phyloP scores from a whole-genome alignment of 2,329 filamentous ascomycete genomes.

The Aciculosporium take region DNA sequence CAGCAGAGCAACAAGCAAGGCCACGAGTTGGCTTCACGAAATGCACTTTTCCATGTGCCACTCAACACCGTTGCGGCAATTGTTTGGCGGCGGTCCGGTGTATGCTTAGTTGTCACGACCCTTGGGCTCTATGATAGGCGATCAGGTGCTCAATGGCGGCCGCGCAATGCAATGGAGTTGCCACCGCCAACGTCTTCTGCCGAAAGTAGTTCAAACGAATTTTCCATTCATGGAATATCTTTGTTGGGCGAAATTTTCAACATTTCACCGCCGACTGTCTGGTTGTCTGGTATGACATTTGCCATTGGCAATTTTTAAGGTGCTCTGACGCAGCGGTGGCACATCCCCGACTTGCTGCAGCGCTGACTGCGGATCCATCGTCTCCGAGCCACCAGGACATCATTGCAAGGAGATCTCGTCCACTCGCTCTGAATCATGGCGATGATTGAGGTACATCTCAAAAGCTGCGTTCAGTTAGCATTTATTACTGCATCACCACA shows the following conservation, averaged over 20 bases:
- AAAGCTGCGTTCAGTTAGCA: conserved; percentile 2
- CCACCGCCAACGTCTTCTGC: neutral
- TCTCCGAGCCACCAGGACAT: neutral
- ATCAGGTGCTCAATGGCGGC: neutral
- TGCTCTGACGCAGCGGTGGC: conserved; percentile 2
- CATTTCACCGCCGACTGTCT: neutral
- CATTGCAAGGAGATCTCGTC: neutral
- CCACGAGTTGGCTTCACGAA: neutral
- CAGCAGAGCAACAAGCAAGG: neutral
- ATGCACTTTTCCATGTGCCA: neutral
- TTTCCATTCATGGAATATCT: neutral
- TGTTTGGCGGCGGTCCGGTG: neutral
- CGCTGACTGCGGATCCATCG: neutral
- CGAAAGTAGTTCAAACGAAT: neutral
- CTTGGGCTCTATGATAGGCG: neutral
- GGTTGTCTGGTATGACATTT: neutral
- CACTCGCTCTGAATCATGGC: neutral
- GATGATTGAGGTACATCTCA: neutral
- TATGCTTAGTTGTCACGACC: neutral
- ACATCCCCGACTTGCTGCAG: conserved; percentile 1
- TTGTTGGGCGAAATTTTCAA: neutral
- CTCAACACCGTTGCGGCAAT: neutral
- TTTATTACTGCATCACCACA: neutral
- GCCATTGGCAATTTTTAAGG: neutral
- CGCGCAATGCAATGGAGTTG: neutral